phyloP scores from a whole-genome alignment of 1,139 yeast species.

The Zygoascus sp. region DNA sequence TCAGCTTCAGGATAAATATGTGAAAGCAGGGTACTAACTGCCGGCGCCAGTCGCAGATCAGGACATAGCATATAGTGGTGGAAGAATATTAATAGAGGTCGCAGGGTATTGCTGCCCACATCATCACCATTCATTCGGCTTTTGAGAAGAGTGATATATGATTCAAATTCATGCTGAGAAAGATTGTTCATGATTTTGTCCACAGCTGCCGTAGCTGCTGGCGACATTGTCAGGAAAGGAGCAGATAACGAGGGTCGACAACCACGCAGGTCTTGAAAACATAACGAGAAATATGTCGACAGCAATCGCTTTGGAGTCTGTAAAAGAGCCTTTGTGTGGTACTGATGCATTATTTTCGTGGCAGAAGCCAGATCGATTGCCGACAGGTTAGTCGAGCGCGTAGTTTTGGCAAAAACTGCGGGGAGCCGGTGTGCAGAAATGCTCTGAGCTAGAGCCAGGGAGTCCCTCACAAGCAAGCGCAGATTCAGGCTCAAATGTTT shows the following conservation, averaged over 20 bases:
- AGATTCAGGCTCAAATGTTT: conserved; percentile 11
- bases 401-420: conserved; percentile 15
- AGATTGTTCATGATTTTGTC: conserved; percentile 20
- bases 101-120: conserved; percentile 2
- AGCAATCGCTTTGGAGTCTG: conserved; percentile 6
- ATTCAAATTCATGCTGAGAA: conserved; percentile 17
- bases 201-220: conserved; percentile 15
- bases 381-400: conserved; percentile 7
- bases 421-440: conserved; percentile 16
- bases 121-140: neutral
- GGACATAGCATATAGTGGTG: conserved; percentile 24
- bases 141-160: conserved; percentile 12
- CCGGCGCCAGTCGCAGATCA: conserved; percentile 20
- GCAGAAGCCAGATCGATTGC: conserved; percentile 8
- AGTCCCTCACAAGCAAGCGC: conserved; percentile 9
- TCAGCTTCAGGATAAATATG: conserved; percentile 20
- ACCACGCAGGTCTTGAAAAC: conserved; percentile 16
- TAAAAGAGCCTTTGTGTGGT: neutral
- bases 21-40: conserved; percentile 19
- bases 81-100: conserved; percentile 16
- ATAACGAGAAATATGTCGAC: conserved; percentile 17
- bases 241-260: conserved; percentile 14
- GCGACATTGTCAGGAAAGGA: conserved; percentile 15
- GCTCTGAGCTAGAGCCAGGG: conserved; percentile 14
- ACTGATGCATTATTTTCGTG: conserved; percentile 4